phyloP scores from a whole-genome alignment of 306 rosid genomes.

The Albizia julibrissin region DNA sequence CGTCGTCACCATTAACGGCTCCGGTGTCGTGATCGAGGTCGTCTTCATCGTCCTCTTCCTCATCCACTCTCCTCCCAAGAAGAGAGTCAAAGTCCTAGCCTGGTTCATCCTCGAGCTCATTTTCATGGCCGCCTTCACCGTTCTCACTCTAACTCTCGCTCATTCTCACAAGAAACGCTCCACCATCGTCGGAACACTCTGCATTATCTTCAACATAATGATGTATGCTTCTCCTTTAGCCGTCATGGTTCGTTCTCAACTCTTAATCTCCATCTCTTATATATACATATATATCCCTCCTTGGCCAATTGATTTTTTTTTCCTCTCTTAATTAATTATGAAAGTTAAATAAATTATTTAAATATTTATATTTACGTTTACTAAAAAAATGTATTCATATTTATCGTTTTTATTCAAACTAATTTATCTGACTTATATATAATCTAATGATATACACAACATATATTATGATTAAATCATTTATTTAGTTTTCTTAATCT shows the following conservation, averaged over 20 bases:
- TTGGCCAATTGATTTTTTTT: too few relatives aligned
- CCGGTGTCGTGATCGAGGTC: slow-evolving; percentile 56
- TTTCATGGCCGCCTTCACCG: slow-evolving; percentile 41
- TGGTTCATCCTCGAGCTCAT: slow-evolving; percentile 45
- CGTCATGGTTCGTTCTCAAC: slow-evolving; percentile 47
- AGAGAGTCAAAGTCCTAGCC: slow-evolving; percentile 49
- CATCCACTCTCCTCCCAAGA: slow-evolving; percentile 46
- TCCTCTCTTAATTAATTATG: too few relatives aligned
- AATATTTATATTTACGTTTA: too few relatives aligned
- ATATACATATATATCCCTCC: too few relatives aligned
- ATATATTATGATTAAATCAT: too few relatives aligned
- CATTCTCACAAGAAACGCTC: slow-evolving; percentile 52
- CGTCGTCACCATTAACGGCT: slow-evolving; percentile 65
- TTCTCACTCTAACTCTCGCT: slow-evolving; percentile 39
- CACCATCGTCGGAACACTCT: slow-evolving; percentile 58
- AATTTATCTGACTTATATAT: too few relatives aligned
- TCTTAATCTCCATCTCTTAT: not conserved
- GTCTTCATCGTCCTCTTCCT: slow-evolving; percentile 58
- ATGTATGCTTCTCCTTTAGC: slow-evolving; percentile 83
- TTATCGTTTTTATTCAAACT: too few relatives aligned
- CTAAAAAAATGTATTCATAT: too few relatives aligned
- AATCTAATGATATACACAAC: too few relatives aligned
- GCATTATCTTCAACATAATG: slow-evolving; percentile 64
- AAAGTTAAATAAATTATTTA: too few relatives aligned
- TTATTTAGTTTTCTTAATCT: too few relatives aligned